These are phyloP conservation scores for Ruellia speciosa DNA, from an alignment of 305 asterid genomes.

Conservation along the genomic window DNA sequence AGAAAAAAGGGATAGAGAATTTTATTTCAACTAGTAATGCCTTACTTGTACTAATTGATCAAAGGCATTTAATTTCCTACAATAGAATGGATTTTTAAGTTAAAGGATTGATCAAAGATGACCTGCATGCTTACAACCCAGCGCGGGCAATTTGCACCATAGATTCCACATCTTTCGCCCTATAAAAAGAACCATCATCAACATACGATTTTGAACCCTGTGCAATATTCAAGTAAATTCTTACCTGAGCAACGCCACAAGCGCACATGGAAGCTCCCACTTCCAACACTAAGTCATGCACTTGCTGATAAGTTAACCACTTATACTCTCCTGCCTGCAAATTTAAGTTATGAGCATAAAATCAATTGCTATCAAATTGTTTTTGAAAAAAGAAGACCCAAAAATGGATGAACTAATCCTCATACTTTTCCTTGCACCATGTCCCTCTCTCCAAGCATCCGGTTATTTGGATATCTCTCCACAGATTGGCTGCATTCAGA, in stretches of 20 bases:
- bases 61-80: no score
- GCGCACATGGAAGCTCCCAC: constrained; percentile 56
- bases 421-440: constrained; percentile 48
- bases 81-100: neutral
- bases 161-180: constrained; percentile 78
- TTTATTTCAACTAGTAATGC: no score
- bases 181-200: constrained; percentile 10
- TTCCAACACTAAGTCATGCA: constrained; percentile 44
- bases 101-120: neutral
- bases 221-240: constrained; percentile 12
- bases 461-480: constrained; percentile 39
- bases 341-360: neutral
- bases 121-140: constrained; percentile 90
- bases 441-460: constrained; percentile 80
- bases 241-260: constrained; percentile 47
- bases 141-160: constrained; percentile 69
- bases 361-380: neutral
- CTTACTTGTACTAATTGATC: no score
- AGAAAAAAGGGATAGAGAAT: no score
- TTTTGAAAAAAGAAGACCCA: no score
- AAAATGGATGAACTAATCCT: neutral
- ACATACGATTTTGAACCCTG: neutral
- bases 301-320: constrained; percentile 67
- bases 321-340: constrained; percentile 55
- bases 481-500: constrained; percentile 47